These are phyloP conservation scores for Backusella liffmaniae DNA, from an alignment of 192 early-diverging fungal genomes.

Conservation along the genomic window DNA sequence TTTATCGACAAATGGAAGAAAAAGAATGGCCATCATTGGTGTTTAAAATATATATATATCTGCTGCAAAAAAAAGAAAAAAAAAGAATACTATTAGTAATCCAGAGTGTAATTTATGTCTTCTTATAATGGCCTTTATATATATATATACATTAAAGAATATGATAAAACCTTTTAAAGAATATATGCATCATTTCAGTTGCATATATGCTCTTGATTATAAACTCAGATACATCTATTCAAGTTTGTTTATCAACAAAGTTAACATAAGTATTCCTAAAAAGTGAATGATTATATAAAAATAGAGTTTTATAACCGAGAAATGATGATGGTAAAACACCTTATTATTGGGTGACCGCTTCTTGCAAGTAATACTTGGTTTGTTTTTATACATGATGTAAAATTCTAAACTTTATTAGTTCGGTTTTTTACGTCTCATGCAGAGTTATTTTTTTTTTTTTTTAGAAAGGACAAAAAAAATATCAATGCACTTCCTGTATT, in stretches of 20 bases:
- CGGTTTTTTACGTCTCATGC: not conserved
- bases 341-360: too few species aligned
- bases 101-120: too few species aligned
- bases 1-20: conserved; percentile 23
- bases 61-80: too few species aligned
- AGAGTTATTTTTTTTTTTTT: not conserved
- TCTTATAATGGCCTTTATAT: too few species aligned
- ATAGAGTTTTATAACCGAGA: not conserved
- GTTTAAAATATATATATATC: not conserved
- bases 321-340: not conserved
- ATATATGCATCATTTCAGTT: too few species aligned
- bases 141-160: too few species aligned
- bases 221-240: too few species aligned
- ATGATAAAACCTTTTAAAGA: too few species aligned
- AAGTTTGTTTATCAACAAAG: too few species aligned
- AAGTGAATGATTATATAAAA: not conserved
- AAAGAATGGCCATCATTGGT: conserved; percentile 20
- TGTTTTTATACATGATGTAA: not conserved
- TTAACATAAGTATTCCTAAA: not conserved
- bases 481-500: not conserved
- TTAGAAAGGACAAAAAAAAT: too few species aligned
- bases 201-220: too few species aligned
- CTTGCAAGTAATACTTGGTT: not conserved
- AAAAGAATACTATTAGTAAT: not conserved
- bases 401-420: not conserved